Percentiles rank a stretch among this genome's conserved stretches.
phyloP scores from a whole-genome alignment of 2,329 filamentous ascomycete species.

The Fusarium sp. region DNA sequence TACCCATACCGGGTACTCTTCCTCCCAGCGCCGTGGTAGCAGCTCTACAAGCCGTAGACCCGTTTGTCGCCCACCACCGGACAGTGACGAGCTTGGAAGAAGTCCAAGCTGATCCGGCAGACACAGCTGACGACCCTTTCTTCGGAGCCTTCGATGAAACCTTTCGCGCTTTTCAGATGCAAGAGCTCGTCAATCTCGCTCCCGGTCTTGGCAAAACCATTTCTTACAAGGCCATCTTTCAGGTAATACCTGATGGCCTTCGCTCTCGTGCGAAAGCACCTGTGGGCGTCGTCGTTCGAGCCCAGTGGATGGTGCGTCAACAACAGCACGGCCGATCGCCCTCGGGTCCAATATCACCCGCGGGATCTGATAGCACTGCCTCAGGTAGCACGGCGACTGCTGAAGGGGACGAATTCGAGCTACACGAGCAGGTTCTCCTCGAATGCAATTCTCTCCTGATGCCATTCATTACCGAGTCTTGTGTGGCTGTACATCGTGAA shows the following conservation, averaged over 20 bases:
- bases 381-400: conserved; percentile 37
- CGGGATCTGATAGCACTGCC: conserved; percentile 39
- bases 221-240: conserved; percentile 54
- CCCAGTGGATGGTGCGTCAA: conserved; percentile 45
- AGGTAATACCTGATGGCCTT: conserved; percentile 51
- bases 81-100: conserved; percentile 48
- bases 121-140: conserved; percentile 52
- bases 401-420: conserved; percentile 45
- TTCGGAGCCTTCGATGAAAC: conserved; percentile 50
- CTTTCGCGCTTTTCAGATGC: conserved; percentile 46
- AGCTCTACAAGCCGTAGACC: conserved; percentile 50
- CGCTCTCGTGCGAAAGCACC: conserved; percentile 54
- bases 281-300: conserved; percentile 54
- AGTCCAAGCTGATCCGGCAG: conserved; percentile 44
- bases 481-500: conserved; percentile 42
- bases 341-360: conserved; percentile 32
- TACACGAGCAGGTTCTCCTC: conserved; percentile 45
- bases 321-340: conserved; percentile 23
- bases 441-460: conserved; percentile 48
- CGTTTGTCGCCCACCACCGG: conserved; percentile 53
- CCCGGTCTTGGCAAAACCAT: conserved; percentile 53
- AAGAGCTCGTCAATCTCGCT: conserved; percentile 47
- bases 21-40: conserved; percentile 49
- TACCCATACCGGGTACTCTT: conserved; percentile 52
- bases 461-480: conserved; percentile 46